Conservation (phyloP, 805 yeast genomes). For the Candida arabinofermentans region DNA sequence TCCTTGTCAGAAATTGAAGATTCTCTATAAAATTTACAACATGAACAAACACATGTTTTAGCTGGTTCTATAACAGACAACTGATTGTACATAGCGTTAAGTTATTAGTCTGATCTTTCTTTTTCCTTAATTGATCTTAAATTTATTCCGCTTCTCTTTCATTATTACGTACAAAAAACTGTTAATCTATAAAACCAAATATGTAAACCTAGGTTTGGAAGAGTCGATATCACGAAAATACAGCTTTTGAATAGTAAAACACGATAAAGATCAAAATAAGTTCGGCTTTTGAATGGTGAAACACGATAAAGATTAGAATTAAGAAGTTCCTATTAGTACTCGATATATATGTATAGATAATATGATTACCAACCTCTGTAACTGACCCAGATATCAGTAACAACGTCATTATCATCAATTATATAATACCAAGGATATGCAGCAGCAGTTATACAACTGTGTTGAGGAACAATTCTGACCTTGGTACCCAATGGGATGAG, state of each 20-base stretch:
- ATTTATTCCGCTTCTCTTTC: no score
- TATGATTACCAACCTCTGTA: slow-evolving; percentile 43
- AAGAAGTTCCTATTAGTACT: neutral
- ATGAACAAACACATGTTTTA: neutral
- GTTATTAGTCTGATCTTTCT: no score
- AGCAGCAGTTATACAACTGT: slow-evolving; percentile 68
- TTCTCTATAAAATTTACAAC: slow-evolving; percentile 5
- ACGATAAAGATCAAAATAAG: no score
- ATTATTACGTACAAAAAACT: no score
- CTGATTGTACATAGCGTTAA: no score
- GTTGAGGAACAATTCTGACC: slow-evolving; percentile 61
- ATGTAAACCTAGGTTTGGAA: no score
- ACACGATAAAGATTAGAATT: neutral
- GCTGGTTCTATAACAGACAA: neutral
- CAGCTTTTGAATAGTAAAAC: no score
- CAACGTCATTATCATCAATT: slow-evolving; percentile 43
- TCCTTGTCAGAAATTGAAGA: slow-evolving; percentile 13
- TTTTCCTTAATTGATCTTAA: no score
- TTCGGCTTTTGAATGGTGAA: no score
- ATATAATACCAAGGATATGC: slow-evolving; percentile 55
- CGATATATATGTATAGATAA: neutral
- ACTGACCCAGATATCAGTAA: slow-evolving; percentile 64
- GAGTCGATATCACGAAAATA: no score
- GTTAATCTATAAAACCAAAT: no score
- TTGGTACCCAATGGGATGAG: slow-evolving; percentile 53